phyloP scores from a whole-genome alignment of 805 yeast genomes.

The Saccharomycopsis amapae region DNA sequence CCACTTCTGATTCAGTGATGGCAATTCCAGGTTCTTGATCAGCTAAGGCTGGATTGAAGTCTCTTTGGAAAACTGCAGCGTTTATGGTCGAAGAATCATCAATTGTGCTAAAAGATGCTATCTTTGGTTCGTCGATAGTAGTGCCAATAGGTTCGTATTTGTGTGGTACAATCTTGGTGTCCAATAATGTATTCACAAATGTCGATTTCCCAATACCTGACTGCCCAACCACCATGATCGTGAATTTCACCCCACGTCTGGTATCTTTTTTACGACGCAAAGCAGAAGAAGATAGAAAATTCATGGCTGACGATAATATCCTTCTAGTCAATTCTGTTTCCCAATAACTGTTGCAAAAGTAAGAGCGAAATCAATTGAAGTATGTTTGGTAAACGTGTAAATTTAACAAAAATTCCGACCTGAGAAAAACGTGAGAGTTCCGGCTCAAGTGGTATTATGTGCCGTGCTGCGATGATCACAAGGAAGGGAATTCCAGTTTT shows the following conservation, averaged over 20 bases:
- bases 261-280: slow-evolving; percentile 55
- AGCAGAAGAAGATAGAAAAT: slow-evolving; percentile 22
- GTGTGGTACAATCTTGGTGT: slow-evolving; percentile 54
- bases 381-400: too few relatives aligned
- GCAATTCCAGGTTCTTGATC: slow-evolving; percentile 69
- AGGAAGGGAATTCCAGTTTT: too few relatives aligned
- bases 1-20: slow-evolving; percentile 58
- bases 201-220: slow-evolving; percentile 76
- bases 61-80: slow-evolving; percentile 52
- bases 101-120: slow-evolving; percentile 41
- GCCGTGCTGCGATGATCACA: too few relatives aligned
- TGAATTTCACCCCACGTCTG: slow-evolving; percentile 66
- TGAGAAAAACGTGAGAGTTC: too few relatives aligned
- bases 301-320: slow-evolving; percentile 15
- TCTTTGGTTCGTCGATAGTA: slow-evolving; percentile 28
- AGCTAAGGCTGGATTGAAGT: slow-evolving; percentile 55
- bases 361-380: too few relatives aligned
- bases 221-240: slow-evolving; percentile 65
- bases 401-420: too few relatives aligned
- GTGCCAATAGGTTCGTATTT: slow-evolving; percentile 39
- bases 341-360: too few relatives aligned
- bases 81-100: slow-evolving; percentile 36
- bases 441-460: too few relatives aligned
- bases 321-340: too few relatives aligned
- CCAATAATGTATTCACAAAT: slow-evolving; percentile 60